Evolutionary conservation across 2,329 filamentous ascomycete species (phyloP), one percentile per base, ranked within the genome.

Genomic region (Nectriaceae sp.): DNA sequence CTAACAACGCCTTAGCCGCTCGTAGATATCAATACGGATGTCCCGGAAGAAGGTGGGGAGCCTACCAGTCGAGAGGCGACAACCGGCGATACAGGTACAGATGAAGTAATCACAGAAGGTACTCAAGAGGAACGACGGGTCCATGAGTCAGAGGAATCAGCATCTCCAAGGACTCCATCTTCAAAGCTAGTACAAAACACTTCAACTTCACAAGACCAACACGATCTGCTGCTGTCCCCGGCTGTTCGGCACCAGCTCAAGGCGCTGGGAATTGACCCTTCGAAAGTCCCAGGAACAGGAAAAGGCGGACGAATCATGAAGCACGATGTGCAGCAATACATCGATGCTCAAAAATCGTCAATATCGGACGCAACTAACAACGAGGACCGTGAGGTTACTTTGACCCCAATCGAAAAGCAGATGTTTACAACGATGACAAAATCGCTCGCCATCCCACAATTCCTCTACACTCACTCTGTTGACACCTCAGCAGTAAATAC

Each of bases 361-460:
- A n/a, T n/a, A n/a, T n/a, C n/a, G 2, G 20, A 10, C n/a, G n/a
- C n/a, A n/a, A n/a, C n/a, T n/a, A n/a, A n/a, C n/a, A n/a, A n/a
- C n/a, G 15, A 43, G 19, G 51, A 53, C n/a, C 21, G 5, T 5
- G 29, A 15, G 5, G 26, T 46, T 2, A n/a, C 39, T 1, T 31
- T 53, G 2, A 35, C 44, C 4, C 47, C 37, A 1, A 18, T 51
- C 15, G 44, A 53, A 16, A 26, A 36, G 3, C 44, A 43, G 21
- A 53, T 53, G 51, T 50, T 48, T 38, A 11, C 50, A n/a, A 43
- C 51, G 2, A 53, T 53, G 51, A 51, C 51, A 4, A 15, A 18
- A 11, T 47, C 51, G 4, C 35, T 53, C 11, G 21, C 31, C 2
- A 45, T 53, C 11, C 51, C 48, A 3, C 48, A 53, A 5, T 50